Percentiles rank a stretch among this genome's conserved stretches.
Evolutionary conservation across 2,329 filamentous ascomycete genomes (phyloP).

Genomic region (Ambrosiella cleistominuta): DNA sequence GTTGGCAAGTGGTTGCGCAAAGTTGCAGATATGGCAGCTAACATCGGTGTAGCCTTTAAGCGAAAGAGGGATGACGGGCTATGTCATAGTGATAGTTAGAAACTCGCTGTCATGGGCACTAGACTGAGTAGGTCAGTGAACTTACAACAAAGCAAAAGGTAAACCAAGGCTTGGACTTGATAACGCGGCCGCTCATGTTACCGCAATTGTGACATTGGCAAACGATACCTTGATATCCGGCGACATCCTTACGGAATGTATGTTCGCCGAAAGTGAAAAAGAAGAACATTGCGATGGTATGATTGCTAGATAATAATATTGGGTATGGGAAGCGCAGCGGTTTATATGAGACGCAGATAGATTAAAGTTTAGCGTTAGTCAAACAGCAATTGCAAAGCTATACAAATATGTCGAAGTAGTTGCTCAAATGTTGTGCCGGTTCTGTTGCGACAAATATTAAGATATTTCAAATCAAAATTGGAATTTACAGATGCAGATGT

Average conservation of each 20-base stretch:
- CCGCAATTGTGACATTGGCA: constrained; percentile 51
- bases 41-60: constrained; percentile 52
- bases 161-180: constrained; percentile 55
- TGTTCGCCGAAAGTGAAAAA: constrained; percentile 45
- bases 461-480: too few relatives aligned
- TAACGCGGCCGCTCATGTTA: constrained; percentile 41
- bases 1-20: constrained; percentile 47
- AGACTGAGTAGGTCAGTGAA: constrained; percentile 11
- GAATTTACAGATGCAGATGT: too few relatives aligned
- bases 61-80: constrained; percentile 57
- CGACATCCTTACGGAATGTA: constrained; percentile 40
- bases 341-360: background rate
- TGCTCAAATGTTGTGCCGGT: too few relatives aligned
- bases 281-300: constrained; percentile 33
- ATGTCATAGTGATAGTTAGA: constrained; percentile 14
- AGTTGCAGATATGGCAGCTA: constrained; percentile 58
- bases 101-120: background rate
- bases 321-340: background rate
- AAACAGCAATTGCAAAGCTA: too few relatives aligned
- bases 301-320: background rate
- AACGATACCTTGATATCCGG: constrained; percentile 42
- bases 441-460: too few relatives aligned
- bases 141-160: constrained; percentile 60
- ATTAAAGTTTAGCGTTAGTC: too few relatives aligned
- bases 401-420: too few relatives aligned